Evolutionary conservation across 805 yeast species (phyloP).

Genomic region (Danielia reshetovae): DNA sequence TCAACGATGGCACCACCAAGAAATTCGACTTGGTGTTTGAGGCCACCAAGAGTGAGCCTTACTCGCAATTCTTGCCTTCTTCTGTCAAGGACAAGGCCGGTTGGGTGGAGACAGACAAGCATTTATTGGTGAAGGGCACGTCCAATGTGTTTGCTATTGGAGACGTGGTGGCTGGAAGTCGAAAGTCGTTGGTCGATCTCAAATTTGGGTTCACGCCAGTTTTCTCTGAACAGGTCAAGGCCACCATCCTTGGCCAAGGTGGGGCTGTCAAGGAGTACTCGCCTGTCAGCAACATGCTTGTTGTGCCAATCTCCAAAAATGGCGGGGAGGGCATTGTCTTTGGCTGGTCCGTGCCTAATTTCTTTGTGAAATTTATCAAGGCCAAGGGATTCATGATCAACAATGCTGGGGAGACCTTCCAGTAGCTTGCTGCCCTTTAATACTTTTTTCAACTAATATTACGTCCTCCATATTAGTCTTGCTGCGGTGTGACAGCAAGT

Average conservation of each 20-base stretch:
- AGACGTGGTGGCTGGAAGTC: conserved; percentile 26
- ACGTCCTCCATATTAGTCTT: too few relatives aligned
- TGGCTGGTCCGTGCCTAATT: conserved; percentile 28
- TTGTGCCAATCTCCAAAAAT: conserved; percentile 31
- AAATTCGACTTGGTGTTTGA: conserved; percentile 29
- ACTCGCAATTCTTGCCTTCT: conserved; percentile 27
- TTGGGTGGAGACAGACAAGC: conserved; percentile 24
- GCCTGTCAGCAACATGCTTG: conserved; percentile 11
- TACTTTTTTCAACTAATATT: not conserved
- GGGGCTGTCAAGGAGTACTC: conserved; percentile 1
- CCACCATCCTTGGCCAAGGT: not conserved
- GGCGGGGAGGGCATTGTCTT: conserved; percentile 34
- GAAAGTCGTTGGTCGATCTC: conserved; percentile 24
- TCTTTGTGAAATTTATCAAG: conserved; percentile 24
- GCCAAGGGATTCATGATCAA: conserved; percentile 25
- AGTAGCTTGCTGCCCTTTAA: not conserved
- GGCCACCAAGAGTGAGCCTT: conserved; percentile 25
- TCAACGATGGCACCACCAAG: conserved; percentile 16
- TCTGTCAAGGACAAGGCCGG: conserved; percentile 23
- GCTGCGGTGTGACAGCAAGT: too few relatives aligned
- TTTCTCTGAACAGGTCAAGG: conserved; percentile 12
- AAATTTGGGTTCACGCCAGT: conserved; percentile 18
- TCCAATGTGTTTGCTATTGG: conserved; percentile 32
- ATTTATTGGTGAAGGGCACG: conserved; percentile 22
- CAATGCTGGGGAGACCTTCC: conserved; percentile 17